phyloP scores from a whole-genome alignment of 768 basidiomycete genomes.

The Suillus lakei region DNA sequence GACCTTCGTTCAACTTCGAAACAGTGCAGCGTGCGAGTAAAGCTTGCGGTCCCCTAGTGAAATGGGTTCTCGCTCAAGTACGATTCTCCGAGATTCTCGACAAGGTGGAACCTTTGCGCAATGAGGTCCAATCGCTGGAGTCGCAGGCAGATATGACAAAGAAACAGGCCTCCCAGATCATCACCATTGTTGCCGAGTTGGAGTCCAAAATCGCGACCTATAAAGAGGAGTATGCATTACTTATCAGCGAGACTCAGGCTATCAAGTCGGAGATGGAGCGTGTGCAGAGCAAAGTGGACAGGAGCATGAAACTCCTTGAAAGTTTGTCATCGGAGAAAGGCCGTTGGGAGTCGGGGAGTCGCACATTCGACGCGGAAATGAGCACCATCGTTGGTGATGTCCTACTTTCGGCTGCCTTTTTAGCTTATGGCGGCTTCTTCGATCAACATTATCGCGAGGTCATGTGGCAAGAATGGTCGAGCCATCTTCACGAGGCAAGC shows the following conservation, averaged over 20 bases:
- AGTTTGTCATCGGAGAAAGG: constrained; percentile 93
- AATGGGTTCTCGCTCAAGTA: constrained; percentile 98
- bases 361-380: constrained; percentile 97
- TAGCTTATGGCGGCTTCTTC: constrained; percentile 98
- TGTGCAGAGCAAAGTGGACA: constrained; percentile 95
- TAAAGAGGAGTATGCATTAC: constrained; percentile 95
- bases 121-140: constrained; percentile 94
- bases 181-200: constrained; percentile 90
- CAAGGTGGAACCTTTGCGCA: constrained; percentile 93
- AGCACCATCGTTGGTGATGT: constrained; percentile 98
- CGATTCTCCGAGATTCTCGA: constrained; percentile 97
- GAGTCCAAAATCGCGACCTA: constrained; percentile 91
- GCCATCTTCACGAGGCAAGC: constrained; percentile 85
- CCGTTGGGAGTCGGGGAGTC: constrained; percentile 94
- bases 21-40: constrained; percentile 93
- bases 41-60: constrained; percentile 97
- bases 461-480: constrained; percentile 96
- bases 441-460: constrained; percentile 97
- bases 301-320: constrained; percentile 93
- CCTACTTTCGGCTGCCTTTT: constrained; percentile 91
- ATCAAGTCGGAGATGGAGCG: constrained; percentile 99
- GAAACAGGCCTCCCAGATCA: constrained; percentile 88
- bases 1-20: constrained; percentile 93
- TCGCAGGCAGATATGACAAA: constrained; percentile 94
- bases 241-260: constrained; percentile 96